These are phyloP conservation scores for Candida ulmi DNA, from an alignment of 805 yeast genomes.

Conservation along the genomic window DNA sequence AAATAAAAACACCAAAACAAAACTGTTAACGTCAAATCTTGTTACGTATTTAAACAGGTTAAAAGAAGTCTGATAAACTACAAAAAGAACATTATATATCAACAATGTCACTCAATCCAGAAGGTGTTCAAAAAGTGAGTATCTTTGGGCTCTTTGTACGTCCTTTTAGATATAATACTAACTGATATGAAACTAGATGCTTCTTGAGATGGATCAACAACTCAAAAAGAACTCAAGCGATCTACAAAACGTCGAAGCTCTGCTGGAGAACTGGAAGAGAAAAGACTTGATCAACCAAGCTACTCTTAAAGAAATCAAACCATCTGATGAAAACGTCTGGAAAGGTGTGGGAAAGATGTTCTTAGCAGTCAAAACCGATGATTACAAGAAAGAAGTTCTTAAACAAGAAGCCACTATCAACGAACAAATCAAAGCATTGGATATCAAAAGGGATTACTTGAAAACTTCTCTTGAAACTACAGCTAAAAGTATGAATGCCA, in stretches of 20 bases:
- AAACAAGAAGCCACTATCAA: conserved; percentile 47
- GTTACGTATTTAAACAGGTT: too few relatives aligned
- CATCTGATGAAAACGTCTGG: conserved; percentile 52
- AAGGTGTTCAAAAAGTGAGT: conserved; percentile 9
- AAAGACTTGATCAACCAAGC: conserved; percentile 25
- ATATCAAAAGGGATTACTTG: conserved; percentile 66
- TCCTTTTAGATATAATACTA: too few relatives aligned
- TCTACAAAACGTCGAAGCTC: conserved; percentile 47
- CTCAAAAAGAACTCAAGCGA: conserved; percentile 55
- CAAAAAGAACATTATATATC: too few relatives aligned
- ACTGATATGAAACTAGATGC: conserved; percentile 32
- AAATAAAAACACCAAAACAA: not conserved
- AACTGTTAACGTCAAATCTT: too few relatives aligned
- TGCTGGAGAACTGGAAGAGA: conserved; percentile 17
- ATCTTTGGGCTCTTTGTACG: too few relatives aligned
- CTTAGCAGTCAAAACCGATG: conserved; percentile 35
- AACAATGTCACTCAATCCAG: conserved; percentile 38
- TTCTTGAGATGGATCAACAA: conserved; percentile 63
- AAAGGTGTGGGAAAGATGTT: conserved; percentile 81
- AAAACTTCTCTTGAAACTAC: conserved; percentile 76
- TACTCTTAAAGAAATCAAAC: conserved; percentile 48
- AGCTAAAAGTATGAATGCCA: conserved; percentile 51
- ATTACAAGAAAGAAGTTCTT: conserved; percentile 43
- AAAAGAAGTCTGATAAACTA: too few relatives aligned
- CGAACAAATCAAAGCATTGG: conserved; percentile 55